A percentile compares a stretch with the other conserved stretches of the same genome.
Evolutionary conservation across 805 yeast species (phyloP).

Genomic region (Saccharomycopsis capsularis): DNA sequence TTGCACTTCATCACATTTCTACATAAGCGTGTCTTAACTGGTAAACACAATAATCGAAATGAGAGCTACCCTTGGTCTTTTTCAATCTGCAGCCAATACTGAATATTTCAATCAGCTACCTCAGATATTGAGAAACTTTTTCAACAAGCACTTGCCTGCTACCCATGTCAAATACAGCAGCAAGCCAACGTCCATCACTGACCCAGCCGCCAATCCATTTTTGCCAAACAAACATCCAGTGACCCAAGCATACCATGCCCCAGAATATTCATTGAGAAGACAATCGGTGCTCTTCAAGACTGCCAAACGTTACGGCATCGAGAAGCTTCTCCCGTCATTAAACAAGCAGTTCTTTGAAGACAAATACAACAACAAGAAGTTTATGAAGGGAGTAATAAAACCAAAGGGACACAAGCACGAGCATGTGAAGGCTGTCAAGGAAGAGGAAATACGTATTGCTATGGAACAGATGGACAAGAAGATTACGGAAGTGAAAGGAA

Average conservation of each 20-base stretch:
- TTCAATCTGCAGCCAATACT: background rate
- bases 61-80: background rate
- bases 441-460: constrained; percentile 58
- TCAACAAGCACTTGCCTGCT: constrained; percentile 55
- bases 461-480: constrained; percentile 58
- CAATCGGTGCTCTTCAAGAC: constrained; percentile 77
- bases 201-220: constrained; percentile 78
- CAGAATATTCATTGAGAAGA: constrained; percentile 73
- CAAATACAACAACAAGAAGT: constrained; percentile 60
- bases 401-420: constrained; percentile 84
- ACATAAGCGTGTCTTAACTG: no score
- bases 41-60: no score
- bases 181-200: constrained; percentile 57
- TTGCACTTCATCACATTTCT: no score
- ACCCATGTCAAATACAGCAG: constrained; percentile 62
- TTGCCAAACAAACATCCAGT: constrained; percentile 77
- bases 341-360: constrained; percentile 73
- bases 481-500: constrained; percentile 58
- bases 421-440: constrained; percentile 52
- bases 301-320: constrained; percentile 75
- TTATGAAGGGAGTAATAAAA: constrained; percentile 66
- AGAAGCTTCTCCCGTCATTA: constrained; percentile 65
- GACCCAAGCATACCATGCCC: constrained; percentile 69
- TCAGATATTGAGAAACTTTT: constrained; percentile 4
- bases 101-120: constrained; percentile 10